These are phyloP conservation scores for Magnolia sinica DNA, from an alignment of 164 flowering plant genomes.

Conservation along the genomic window DNA sequence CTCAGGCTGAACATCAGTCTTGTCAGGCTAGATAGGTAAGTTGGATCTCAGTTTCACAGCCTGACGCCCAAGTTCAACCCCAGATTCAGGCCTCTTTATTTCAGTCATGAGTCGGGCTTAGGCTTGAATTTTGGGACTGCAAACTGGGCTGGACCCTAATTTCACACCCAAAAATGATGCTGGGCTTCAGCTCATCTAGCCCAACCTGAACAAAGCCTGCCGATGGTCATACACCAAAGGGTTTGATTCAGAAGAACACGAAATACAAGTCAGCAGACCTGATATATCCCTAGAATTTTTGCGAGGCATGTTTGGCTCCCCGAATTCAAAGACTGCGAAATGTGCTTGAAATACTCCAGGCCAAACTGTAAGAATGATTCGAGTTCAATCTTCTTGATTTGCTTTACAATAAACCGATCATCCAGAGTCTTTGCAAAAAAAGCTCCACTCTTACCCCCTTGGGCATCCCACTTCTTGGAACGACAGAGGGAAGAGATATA, in stretches of 20 bases:
- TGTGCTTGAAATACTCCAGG: slow-evolving; percentile 67
- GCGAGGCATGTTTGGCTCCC: slow-evolving; percentile 91
- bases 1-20: too few species aligned
- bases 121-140: neutral
- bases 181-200: too few species aligned
- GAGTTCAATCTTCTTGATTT: slow-evolving; percentile 77
- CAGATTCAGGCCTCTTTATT: too few species aligned
- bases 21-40: too few species aligned
- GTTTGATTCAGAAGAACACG: neutral
- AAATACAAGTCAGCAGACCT: slow-evolving; percentile 43
- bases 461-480: slow-evolving; percentile 84
- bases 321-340: slow-evolving; percentile 52
- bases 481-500: slow-evolving; percentile 87
- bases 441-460: slow-evolving; percentile 96
- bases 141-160: neutral
- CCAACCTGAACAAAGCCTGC: too few species aligned
- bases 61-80: too few species aligned
- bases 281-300: slow-evolving; percentile 88
- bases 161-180: too few species aligned
- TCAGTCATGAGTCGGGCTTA: too few species aligned
- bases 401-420: slow-evolving; percentile 85
- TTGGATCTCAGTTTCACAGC: too few species aligned
- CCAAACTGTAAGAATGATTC: slow-evolving; percentile 85
- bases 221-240: neutral
- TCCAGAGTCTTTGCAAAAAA: slow-evolving; percentile 90